phyloP scores from a whole-genome alignment of 148 eudicot species.

The Linanthus parryae region DNA sequence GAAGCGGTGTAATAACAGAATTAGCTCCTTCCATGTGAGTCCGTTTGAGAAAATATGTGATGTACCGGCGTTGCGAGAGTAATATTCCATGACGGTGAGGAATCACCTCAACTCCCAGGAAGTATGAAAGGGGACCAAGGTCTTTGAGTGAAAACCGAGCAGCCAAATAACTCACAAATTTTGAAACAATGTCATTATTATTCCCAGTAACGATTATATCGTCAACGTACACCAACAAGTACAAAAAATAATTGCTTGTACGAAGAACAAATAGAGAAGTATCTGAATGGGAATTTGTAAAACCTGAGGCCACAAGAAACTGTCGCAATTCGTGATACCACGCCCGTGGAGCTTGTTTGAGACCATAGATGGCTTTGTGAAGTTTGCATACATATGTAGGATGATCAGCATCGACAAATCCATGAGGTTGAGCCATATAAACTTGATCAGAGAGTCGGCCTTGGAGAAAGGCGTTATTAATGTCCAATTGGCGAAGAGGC shows the following conservation, averaged over 20 bases:
- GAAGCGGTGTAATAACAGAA: background rate
- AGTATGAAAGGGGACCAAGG: background rate
- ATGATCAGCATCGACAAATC: background rate
- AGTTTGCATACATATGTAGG: background rate
- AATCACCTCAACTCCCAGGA: too few relatives aligned
- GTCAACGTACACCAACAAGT: background rate
- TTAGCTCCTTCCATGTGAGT: background rate
- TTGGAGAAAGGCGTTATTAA: too few relatives aligned
- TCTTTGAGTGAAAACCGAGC: background rate
- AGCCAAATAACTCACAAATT: background rate
- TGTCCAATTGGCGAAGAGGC: background rate
- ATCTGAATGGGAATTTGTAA: background rate
- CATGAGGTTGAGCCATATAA: too few relatives aligned
- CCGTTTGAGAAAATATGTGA: background rate
- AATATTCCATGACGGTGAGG: background rate
- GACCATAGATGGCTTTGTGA: background rate
- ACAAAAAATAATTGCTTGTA: background rate
- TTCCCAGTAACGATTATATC: too few relatives aligned
- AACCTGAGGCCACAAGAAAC: background rate
- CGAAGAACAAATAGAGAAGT: background rate
- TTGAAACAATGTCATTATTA: background rate
- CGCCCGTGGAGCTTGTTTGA: too few relatives aligned
- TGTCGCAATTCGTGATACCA: background rate
- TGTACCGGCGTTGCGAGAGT: background rate
- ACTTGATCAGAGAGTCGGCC: background rate